phyloP scores from a whole-genome alignment of 176 grass and related monocot species.

The Raddia guianensis region DNA sequence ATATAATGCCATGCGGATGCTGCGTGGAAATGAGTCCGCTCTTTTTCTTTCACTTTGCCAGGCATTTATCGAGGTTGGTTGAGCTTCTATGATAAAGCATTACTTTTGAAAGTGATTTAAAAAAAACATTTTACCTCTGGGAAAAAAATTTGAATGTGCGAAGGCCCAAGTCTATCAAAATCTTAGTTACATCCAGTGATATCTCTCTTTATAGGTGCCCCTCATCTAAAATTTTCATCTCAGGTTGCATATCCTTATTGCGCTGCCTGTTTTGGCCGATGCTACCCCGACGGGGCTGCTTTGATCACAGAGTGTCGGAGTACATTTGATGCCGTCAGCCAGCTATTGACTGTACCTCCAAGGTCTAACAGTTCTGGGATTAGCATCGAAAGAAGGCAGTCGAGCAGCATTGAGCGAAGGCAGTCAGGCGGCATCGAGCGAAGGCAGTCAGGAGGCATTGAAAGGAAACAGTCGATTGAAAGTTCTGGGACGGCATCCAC shows the following conservation, averaged over 20 bases:
- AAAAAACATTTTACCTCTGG: background rate
- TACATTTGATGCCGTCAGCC: constrained; percentile 64
- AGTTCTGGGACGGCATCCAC: background rate
- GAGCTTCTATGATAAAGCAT: constrained; percentile 11
- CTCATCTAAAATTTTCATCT: constrained; percentile 25
- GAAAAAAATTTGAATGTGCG: background rate
- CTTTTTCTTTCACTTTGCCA: constrained; percentile 94
- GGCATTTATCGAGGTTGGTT: constrained; percentile 79
- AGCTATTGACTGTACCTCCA: constrained; percentile 59
- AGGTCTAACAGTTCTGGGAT: constrained; percentile 48
- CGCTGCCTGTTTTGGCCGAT: constrained; percentile 79
- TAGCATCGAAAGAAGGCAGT: constrained; percentile 36
- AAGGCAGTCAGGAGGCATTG: constrained; percentile 37
- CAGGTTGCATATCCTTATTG: constrained; percentile 85
- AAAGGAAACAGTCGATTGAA: constrained; percentile 54
- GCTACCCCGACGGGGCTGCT: constrained; percentile 80
- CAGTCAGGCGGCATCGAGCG: constrained; percentile 28
- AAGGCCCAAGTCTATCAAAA: background rate
- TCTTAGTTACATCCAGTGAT: background rate
- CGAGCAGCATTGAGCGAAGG: background rate
- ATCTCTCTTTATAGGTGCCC: background rate
- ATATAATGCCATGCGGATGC: constrained; percentile 95
- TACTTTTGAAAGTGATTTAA: background rate
- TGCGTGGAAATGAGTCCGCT: constrained; percentile 83
- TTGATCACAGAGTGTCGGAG: constrained; percentile 69